Evolutionary conservation across 139 green algal species (phyloP).

Genomic region (Auxenochlorella pyrenoidosa): DNA sequence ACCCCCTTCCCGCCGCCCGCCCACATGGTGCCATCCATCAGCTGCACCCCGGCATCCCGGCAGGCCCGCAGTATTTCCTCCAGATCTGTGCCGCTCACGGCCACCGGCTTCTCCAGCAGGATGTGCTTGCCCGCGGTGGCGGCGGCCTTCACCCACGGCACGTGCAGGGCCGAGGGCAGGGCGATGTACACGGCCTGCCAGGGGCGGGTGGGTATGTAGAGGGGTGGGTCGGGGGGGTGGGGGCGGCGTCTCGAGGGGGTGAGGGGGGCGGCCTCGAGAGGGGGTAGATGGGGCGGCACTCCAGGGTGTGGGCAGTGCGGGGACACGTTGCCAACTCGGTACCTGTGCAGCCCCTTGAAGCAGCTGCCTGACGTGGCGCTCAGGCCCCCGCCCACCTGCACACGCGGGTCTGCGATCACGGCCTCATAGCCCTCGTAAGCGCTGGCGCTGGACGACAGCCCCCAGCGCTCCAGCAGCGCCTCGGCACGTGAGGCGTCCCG

Average conservation of each 20-base stretch:
- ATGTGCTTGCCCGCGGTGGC: constrained; percentile 60
- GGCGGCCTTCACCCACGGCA: constrained; percentile 61
- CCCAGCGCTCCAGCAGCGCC: constrained; percentile 44
- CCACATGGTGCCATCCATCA: constrained; percentile 64
- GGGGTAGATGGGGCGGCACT: background rate
- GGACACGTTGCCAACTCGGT: no score
- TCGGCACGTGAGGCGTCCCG: constrained; percentile 41
- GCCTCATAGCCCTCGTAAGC: constrained; percentile 62
- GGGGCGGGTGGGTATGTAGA: no score
- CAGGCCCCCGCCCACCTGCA: constrained; percentile 3
- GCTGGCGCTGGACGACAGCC: constrained; percentile 19
- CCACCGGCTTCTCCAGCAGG: constrained; percentile 66
- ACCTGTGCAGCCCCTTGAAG: no score
- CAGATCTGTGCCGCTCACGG: constrained; percentile 27
- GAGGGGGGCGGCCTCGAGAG: background rate
- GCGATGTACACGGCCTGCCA: constrained; percentile 65
- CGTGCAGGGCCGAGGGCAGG: constrained; percentile 55
- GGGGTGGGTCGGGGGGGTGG: no score
- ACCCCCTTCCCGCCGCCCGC: background rate
- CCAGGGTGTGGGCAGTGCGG: no score
- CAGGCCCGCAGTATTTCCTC: constrained; percentile 40
- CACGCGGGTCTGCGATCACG: constrained; percentile 45
- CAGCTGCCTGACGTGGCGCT: no score
- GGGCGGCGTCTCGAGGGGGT: no score
- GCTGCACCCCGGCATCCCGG: constrained; percentile 32